Evolutionary conservation across 2,329 filamentous ascomycete genomes (phyloP), one percentile per base, ranked within the genome.

Genomic region (Colletotrichum sojae): DNA sequence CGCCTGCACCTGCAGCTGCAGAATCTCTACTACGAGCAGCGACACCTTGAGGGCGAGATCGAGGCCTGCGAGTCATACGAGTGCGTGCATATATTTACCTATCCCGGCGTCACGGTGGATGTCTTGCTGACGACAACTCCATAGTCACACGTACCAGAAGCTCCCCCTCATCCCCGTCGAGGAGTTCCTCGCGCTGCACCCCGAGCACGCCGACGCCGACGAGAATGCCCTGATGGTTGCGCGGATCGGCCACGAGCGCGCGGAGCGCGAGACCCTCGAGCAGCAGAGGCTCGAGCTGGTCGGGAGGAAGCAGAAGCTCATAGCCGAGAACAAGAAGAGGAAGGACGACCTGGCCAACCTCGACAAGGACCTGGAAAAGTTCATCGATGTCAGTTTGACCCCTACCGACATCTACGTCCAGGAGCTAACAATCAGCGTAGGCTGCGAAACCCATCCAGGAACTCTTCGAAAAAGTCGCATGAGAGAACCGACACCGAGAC

Each of bases 21-120:
- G 81, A 99, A 99, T 77, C 84, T 99, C 8, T 97, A 96, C 79
- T 99, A 99, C 77, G 95, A 99, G 80, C 95, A 98, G 82, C 87
- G 94, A 63, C 94, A 98, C 80, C 83, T 99, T 63, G 90, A 93
- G 72, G 93, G 93, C 56, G 96, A 99, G 81, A 98, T 99, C 70
- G 85, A 89, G 0, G 94, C 93, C 9, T 98, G 96, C 79, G 93
- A 97, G 78, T 92, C 91, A 59, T 98, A 97, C 75, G 93, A 97
- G 94, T 97, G 83, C 71, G 93, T 88, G 3, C 13, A 45, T n/a
- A n/a, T n/a, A 18, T n/a, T 22, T 1, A 6, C 18, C 3, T 2
- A n/a, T 15, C 5, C 15, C 4, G 40, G 15, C 8, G 8, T 48
- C 20, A 5, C 40, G 3, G 18, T 6, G 16, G 22, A 27, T 66